Percentiles rank a stretch among this genome's conserved stretches.
phyloP scores from a whole-genome alignment of 768 basidiomycete genomes.

The Tylopilus sp. region DNA sequence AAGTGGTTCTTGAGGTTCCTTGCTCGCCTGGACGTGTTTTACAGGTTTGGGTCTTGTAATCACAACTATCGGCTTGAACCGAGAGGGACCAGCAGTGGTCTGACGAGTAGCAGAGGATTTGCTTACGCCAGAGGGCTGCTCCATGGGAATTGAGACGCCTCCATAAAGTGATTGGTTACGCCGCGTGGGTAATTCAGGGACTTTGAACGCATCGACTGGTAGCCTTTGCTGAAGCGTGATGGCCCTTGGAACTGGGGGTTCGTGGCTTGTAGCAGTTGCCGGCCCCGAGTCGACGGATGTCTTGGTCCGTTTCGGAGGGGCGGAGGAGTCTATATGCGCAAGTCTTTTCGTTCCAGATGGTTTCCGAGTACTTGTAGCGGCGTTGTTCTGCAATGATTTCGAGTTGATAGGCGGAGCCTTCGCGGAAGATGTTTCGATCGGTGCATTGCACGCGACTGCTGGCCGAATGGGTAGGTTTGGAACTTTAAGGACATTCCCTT shows the following conservation, averaged over 20 bases:
- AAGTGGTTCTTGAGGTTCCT: too few relatives aligned
- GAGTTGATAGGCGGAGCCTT: neutral
- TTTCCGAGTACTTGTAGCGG: neutral
- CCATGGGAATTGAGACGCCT: neutral
- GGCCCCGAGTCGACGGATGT: conserved; percentile 1
- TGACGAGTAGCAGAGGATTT: neutral
- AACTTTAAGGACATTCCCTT: neutral
- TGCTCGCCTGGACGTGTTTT: neutral
- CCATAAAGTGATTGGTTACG: neutral
- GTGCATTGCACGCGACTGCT: neutral
- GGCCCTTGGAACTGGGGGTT: neutral
- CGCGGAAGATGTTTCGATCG: neutral
- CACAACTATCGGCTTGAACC: conserved; percentile 16
- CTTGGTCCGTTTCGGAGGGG: conserved; percentile 14
- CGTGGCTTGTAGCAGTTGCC: neutral
- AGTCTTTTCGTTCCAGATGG: conserved; percentile 11
- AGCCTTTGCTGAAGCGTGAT: neutral
- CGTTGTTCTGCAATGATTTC: neutral
- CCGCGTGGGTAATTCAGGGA: conserved; percentile 5
- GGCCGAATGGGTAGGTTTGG: neutral
- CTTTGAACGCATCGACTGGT: neutral
- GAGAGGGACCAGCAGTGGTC: neutral
- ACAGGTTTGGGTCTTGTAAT: neutral
- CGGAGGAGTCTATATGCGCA: conserved; percentile 18
- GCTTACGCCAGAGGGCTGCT: neutral